Evolutionary conservation across 1,139 yeast genomes (phyloP), one percentile per base, ranked within the genome.

Genomic region (Lodderomyces oxycetoniae): DNA sequence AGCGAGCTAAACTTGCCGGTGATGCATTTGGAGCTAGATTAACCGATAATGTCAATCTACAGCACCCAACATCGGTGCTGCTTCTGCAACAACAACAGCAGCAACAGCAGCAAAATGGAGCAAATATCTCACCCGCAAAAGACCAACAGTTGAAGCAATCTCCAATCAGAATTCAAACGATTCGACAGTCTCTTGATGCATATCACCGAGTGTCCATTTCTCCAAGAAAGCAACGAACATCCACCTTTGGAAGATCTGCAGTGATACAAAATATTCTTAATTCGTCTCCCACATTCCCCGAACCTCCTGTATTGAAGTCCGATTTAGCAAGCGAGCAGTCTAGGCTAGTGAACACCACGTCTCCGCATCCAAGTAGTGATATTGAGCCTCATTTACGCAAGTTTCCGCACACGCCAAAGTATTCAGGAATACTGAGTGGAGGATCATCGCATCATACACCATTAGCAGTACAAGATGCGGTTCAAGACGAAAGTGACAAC

Each of bases 201-300:
- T 59, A 56, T 42, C 67, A 61, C 40, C 20, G 32, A 26, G 15
- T 32, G 4, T 46, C 38, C 33, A 40, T 43, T 25, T 43, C 41
- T 30, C 31, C 38, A 15, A 27, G 32, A 43, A 37, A 39, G 51
- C 46, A 34, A 52, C 23, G 30, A 24, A 35, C 44, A 42, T 48
- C 38, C 39, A 41, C 37, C 35, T 41, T 42, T 38, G 33, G 44
- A 46, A 49, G 61, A 32, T 63, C 73, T 5, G 60, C 72, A 17
- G 51, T 67, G 45, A 65, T 71, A 12, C 67, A 66, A 36, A 59
- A 61, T 32, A 59, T 64, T 30, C 52, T 66, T 32, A 67, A 71
- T 38, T 71, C 77, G 0, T 72, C 77, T 2, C 78, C 79, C 1
- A 69, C 74, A 8, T 60, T 71, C 20, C 75, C 75, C 0, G 67